These are phyloP conservation scores for Penicillium subrubescens DNA, from an alignment of 495 filamentous ascomycete genomes.

Conservation along the genomic window DNA sequence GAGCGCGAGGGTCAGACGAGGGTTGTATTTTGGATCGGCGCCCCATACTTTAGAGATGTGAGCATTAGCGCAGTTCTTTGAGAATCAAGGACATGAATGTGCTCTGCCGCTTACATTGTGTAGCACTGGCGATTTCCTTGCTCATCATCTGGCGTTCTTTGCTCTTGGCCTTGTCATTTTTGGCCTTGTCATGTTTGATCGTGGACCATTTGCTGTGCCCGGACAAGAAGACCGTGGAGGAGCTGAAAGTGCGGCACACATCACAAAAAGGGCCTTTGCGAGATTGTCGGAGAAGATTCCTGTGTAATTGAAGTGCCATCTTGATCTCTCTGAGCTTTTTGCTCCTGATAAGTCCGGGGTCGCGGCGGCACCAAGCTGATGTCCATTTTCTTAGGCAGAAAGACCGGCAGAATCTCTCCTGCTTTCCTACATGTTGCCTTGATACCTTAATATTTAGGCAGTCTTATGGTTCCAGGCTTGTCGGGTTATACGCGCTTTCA, in stretches of 20 bases:
- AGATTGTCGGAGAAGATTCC: constrained; percentile 14
- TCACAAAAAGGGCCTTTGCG: constrained; percentile 12
- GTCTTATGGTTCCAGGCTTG: too few species aligned
- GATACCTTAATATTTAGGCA: too few species aligned
- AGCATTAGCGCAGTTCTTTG: too few species aligned
- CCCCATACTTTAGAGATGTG: constrained; percentile 53
- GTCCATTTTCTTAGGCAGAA: too few species aligned
- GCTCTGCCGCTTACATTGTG: constrained; percentile 45
- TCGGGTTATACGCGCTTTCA: too few species aligned
- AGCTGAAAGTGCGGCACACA: constrained; percentile 50
- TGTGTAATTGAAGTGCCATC: constrained; percentile 23
- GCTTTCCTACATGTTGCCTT: too few species aligned
- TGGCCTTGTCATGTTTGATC: constrained; percentile 91
- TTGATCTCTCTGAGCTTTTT: neutral
- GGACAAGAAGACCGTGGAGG: constrained; percentile 51
- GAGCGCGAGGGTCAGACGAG: constrained; percentile 71
- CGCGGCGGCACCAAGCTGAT: neutral
- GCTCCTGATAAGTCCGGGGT: neutral
- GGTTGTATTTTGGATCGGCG: constrained; percentile 69
- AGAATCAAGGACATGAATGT: too few species aligned
- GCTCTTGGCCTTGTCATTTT: constrained; percentile 63
- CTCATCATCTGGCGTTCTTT: constrained; percentile 51
- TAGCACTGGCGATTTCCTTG: constrained; percentile 56
- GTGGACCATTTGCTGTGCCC: constrained; percentile 94
- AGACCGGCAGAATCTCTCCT: too few species aligned